Conservation (phyloP, 352 stramenopile species). For the Peronospora belbahrii region DNA sequence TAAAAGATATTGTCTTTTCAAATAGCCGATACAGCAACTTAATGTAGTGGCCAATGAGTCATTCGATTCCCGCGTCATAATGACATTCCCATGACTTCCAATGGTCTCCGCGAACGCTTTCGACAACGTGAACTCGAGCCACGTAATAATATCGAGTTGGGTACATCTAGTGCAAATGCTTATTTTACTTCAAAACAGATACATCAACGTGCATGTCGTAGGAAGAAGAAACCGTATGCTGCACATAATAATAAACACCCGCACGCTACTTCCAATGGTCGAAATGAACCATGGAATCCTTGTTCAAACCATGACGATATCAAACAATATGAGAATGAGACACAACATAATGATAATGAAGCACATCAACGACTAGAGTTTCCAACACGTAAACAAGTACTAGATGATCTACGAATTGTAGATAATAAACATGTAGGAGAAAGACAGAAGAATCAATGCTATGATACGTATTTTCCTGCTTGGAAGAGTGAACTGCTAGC, state of each 20-base stretch:
- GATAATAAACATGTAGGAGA: slow-evolving; percentile 21
- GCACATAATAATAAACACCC: too few species aligned
- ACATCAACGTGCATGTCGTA: slow-evolving; percentile 11
- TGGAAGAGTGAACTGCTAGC: slow-evolving; percentile 44
- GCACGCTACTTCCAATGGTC: too few species aligned
- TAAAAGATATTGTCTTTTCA: neutral
- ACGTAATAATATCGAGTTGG: slow-evolving; percentile 16
- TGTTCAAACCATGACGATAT: neutral
- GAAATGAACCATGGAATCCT: too few species aligned
- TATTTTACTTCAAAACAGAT: slow-evolving; percentile 36
- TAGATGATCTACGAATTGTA: slow-evolving; percentile 16
- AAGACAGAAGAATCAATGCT: neutral
- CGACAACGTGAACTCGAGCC: slow-evolving; percentile 10
- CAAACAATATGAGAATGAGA: neutral
- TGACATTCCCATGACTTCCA: slow-evolving; percentile 8
- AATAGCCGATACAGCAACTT: neutral
- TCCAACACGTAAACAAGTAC: slow-evolving; percentile 11
- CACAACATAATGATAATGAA: neutral
- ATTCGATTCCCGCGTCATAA: slow-evolving; percentile 1
- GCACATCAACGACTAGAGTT: slow-evolving; percentile 10
- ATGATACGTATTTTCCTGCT: slow-evolving; percentile 19
- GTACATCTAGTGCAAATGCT: slow-evolving; percentile 27
- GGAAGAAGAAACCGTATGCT: too few species aligned
- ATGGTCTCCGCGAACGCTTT: slow-evolving; percentile 19
- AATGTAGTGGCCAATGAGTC: too few species aligned